Evolutionary conservation across 129 eudicot species (phyloP).

Genomic region (Smallanthus sonchifolius): DNA sequence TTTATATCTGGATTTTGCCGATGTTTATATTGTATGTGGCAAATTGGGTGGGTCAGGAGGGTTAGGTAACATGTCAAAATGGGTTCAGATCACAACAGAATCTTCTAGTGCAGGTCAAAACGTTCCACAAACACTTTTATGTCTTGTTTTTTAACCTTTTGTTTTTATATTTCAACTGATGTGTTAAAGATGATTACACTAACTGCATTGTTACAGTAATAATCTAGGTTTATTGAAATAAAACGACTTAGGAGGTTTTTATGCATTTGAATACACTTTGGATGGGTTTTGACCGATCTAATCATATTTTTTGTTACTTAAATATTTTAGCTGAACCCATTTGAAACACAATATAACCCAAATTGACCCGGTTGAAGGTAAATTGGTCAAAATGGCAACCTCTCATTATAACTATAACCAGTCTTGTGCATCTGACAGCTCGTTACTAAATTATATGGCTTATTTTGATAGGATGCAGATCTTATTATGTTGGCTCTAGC

Average conservation of each 20-base stretch:
- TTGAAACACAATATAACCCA: constrained; percentile 1
- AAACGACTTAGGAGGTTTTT: not conserved
- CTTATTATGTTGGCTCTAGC: constrained; percentile 96
- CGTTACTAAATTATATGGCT: constrained; percentile 7
- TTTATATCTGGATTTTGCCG: not conserved
- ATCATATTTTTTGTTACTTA: not conserved
- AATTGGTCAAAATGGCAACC: not conserved
- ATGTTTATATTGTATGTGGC: not conserved
- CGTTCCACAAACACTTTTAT: not conserved
- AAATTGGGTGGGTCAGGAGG: not conserved
- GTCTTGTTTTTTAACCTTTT: not conserved
- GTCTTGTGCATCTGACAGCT: not conserved
- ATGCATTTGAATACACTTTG: not conserved
- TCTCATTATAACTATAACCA: not conserved
- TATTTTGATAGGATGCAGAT: constrained; percentile 73
- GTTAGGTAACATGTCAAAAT: not conserved
- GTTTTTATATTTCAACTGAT: not conserved
- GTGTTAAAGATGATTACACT: not conserved
- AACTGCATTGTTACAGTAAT: not conserved
- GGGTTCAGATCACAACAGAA: not conserved
- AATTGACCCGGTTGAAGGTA: not conserved
- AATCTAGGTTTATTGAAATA: not conserved
- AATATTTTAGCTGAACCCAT: not conserved
- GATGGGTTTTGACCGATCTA: not conserved
- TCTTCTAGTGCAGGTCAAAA: not conserved